Base-by-base conservation (phyloP, 768 basidiomycete species). In the Leccinum imitatum region DNA sequence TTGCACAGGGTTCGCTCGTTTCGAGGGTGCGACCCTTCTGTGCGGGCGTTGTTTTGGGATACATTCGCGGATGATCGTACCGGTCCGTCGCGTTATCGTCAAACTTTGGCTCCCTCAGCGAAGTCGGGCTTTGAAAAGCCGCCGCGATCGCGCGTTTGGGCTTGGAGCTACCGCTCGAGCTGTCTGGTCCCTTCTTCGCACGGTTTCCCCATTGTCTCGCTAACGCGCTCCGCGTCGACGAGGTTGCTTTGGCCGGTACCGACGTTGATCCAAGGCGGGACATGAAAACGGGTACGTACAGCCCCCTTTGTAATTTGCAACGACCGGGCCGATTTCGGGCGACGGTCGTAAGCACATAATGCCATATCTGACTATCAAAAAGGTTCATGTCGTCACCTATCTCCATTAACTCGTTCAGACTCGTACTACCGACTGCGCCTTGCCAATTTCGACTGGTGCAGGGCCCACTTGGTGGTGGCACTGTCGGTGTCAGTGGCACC, bases 21-120 rank as follows among this genome's bases (percentile, higher is more conserved):
- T 46, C 44, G 44, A 46, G 44, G 44, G 44, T 46, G 19, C 44
- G 44, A 46, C 19, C 44, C 44, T 46, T 46, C 19, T 4, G n/a
- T 46, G 19, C 41, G 44, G 44, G 41, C 41, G 41, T n/a, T 41
- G 17, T 44, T 46, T 58, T 59, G 21, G 37, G 13, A 11, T 31
- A 25, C 37, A 37, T 60, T 61, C 59, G 41, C 59, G 60, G 53
- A 21, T 23, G 37, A 10, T 37, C 31, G 53, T n/a, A 8, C 14
- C 14, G 27, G 15, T 15, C 46, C 57, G 46, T 30, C n/a, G 14
- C n/a, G 17, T 50, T 50, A 50, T 50, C 17, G 7, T 56, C 9
- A 11, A 54, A 9, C 11, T 33, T 33, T 13, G n/a, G 41, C n/a
- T 10, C 13, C 21, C 21, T 25, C 55, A 37, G 44, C 41, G n/a